Evolutionary conservation across 2,329 filamentous ascomycete genomes (phyloP).

Genomic region (Fusarium sp.): DNA sequence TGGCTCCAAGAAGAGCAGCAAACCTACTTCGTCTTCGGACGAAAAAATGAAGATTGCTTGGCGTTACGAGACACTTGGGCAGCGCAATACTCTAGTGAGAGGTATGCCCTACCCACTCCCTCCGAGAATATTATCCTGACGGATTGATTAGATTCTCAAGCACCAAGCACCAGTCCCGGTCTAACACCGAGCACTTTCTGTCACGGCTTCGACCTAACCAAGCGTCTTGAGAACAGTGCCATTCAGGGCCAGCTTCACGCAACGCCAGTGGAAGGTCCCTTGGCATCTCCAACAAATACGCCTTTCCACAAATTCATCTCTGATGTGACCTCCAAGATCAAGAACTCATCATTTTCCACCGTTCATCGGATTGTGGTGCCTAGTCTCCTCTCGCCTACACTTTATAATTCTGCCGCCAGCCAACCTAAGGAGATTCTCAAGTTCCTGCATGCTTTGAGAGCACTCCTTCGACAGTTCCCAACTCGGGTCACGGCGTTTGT

Average conservation of each 20-base stretch:
- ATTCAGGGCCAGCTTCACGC: slow-evolving; percentile 65
- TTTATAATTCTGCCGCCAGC: slow-evolving; percentile 78
- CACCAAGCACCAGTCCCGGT: slow-evolving; percentile 37
- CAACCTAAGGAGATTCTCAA: slow-evolving; percentile 80
- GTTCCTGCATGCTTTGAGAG: slow-evolving; percentile 84
- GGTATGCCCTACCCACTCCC: slow-evolving; percentile 62
- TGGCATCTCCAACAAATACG: slow-evolving; percentile 42
- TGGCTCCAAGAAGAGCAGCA: slow-evolving; percentile 56
- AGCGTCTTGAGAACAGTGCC: slow-evolving; percentile 67
- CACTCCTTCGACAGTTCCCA: slow-evolving; percentile 77
- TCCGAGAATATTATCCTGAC: slow-evolving; percentile 3
- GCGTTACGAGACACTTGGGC: slow-evolving; percentile 90
- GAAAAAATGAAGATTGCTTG: slow-evolving; percentile 99
- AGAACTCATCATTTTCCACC: slow-evolving; percentile 67
- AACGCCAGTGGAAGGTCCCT: slow-evolving; percentile 59
- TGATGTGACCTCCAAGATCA: slow-evolving; percentile 68
- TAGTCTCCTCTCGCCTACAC: slow-evolving; percentile 84
- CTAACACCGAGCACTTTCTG: slow-evolving; percentile 66
- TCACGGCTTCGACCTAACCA: slow-evolving; percentile 79
- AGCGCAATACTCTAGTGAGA: slow-evolving; percentile 72
- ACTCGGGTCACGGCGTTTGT: slow-evolving; percentile 77
- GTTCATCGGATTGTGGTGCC: slow-evolving; percentile 90
- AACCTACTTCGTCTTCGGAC: slow-evolving; percentile 58
- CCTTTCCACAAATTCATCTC: slow-evolving; percentile 73
- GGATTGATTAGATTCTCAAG: slow-evolving; percentile 36